These are phyloP conservation scores for Pseudocercospora fuligena DNA, from an alignment of 2,329 filamentous ascomycete species.

Conservation along the genomic window DNA sequence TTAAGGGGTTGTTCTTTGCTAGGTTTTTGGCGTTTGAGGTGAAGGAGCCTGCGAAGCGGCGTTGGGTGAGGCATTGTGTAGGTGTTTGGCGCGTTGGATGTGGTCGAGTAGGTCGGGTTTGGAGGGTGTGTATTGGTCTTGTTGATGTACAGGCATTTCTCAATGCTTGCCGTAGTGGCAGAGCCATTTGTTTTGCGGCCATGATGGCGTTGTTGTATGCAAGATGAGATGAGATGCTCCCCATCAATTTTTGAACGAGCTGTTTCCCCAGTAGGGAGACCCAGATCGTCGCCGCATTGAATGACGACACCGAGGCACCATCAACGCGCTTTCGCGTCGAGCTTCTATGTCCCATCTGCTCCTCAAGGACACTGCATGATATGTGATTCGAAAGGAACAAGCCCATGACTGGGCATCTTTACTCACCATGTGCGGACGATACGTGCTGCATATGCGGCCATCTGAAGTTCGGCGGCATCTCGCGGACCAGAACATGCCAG, in stretches of 20 bases:
- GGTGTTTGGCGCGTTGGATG: conserved; percentile 22
- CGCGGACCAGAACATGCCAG: conserved; percentile 73
- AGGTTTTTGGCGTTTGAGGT: conserved; percentile 40
- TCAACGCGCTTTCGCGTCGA: conserved; percentile 8
- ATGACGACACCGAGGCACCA: conserved; percentile 11
- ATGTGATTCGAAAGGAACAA: background rate
- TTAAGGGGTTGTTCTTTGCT: conserved; percentile 45
- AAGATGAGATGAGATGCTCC: background rate
- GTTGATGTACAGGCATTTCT: conserved; percentile 15
- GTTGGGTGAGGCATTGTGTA: conserved; percentile 22
- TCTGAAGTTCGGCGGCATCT: conserved; percentile 76
- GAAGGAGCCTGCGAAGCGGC: conserved; percentile 32
- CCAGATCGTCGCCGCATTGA: conserved; percentile 1
- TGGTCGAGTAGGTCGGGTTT: conserved; percentile 15
- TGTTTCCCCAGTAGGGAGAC: too few relatives aligned
- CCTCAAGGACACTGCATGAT: background rate
- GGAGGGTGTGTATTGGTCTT: conserved; percentile 27
- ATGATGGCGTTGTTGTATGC: conserved; percentile 35
- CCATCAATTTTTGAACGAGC: background rate
- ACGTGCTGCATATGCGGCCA: conserved; percentile 65
- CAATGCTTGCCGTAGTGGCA: conserved; percentile 29
- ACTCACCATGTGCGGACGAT: conserved; percentile 69
- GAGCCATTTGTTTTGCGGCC: conserved; percentile 42
- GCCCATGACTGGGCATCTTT: background rate
- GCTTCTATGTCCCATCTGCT: background rate